Conservation (phyloP, 306 rosid species). For the Cucurbita maxima region DNA sequence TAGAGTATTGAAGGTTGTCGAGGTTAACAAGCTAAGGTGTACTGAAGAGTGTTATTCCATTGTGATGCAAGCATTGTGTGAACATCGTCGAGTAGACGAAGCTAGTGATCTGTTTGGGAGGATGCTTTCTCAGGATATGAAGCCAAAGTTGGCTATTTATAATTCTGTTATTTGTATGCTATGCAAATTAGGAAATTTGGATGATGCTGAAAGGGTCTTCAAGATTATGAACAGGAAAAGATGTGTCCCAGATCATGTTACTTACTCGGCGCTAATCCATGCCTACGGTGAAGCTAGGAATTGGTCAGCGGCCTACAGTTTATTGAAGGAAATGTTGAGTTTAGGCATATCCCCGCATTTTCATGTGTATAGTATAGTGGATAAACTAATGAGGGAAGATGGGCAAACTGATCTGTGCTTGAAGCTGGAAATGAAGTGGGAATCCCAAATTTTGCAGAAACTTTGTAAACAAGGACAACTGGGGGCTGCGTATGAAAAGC, state of each 20-base stretch:
- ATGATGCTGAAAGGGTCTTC: conserved; percentile 34
- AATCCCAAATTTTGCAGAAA: conserved; percentile 41
- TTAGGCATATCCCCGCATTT: conserved; percentile 39
- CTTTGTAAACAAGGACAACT: conserved; percentile 33
- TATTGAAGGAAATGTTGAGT: conserved; percentile 46
- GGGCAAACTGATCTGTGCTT: conserved; percentile 26
- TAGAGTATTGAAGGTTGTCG: conserved; percentile 30
- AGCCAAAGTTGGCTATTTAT: conserved; percentile 43
- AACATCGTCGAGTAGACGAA: conserved; percentile 25
- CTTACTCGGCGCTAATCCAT: conserved; percentile 45
- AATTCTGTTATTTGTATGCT: conserved; percentile 43
- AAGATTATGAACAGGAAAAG: conserved; percentile 50
- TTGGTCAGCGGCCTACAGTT: conserved; percentile 36
- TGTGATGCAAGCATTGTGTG: conserved; percentile 40
- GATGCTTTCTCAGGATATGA: conserved; percentile 35
- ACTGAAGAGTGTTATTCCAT: conserved; percentile 31
- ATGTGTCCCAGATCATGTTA: conserved; percentile 42
- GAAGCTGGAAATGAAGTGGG: conserved; percentile 42
- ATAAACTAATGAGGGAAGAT: conserved; percentile 37
- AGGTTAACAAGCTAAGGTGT: conserved; percentile 37
- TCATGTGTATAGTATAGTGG: conserved; percentile 32
- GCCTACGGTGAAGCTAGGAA: conserved; percentile 35
- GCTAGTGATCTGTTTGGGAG: conserved; percentile 36
- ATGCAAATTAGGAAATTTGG: conserved; percentile 46
- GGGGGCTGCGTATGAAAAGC: conserved; percentile 47